Evolutionary conservation across 345 rosid species (phyloP), one percentile per base, ranked within the genome.

Genomic region (Reutealis trisperma): DNA sequence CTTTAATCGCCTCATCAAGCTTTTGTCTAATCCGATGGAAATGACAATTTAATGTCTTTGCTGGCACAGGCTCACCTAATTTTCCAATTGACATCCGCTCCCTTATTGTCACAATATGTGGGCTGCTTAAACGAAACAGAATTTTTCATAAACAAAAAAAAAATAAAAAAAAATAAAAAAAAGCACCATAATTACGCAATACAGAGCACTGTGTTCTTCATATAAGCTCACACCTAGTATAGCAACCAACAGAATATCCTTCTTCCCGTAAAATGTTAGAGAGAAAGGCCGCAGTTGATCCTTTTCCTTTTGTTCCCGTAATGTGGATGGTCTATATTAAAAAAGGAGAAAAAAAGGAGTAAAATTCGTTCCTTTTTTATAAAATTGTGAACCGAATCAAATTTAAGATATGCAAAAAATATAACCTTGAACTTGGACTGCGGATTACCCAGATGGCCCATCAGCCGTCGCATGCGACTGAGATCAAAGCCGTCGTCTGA

Each of bases 221-320:
- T 47, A 27, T 60, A 37, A 79, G 41, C 2, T 6, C 54, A 16
- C 75, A 93, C 96, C 99, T 92, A 6, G 98, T 90, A 83, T 93
- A 96, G 78, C 90, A 92, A 74, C 96, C 98, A 82, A 92, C 96
- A 2, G 84, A 78, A 73, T 90, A 92, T 16, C 94, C 99, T 85
- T 88, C 90, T 1, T 90, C 85, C 47, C 89, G 81, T 63, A 96
- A 83, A 61, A 96, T 91, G 77, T 84, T 96, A 2, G 98, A 91
- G 47, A 96, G 79, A 81, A 86, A 92, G 62, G 99, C 94, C 59
- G 95, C 90, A 10, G 98, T 93, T 34, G 97, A 96, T 19, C 98
- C 97, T 87, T 93, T 96, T 68, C 97, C 99, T 75, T 96, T 93
- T 1, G 98, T 96, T 73, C 99, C 99, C 67, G 98, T 95, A 63